Evolutionary conservation across 2,329 filamentous ascomycete species (phyloP).

Genomic region (Aciculosporium take): DNA sequence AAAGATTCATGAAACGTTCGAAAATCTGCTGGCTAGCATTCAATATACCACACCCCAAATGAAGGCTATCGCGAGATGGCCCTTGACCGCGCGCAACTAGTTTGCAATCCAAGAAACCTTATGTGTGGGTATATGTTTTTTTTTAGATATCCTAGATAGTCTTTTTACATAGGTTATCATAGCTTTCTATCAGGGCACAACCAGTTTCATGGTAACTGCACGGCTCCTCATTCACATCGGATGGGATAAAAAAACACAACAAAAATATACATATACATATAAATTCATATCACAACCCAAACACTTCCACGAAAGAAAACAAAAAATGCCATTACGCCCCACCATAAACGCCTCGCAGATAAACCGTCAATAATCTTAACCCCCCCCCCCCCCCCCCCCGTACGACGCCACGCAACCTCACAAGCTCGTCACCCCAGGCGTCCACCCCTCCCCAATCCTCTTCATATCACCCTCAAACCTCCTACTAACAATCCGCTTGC

Average conservation of each 20-base stretch:
- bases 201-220: no score
- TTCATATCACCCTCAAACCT: conserved; percentile 72
- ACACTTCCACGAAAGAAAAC: no score
- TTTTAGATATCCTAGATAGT: no score
- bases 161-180: no score
- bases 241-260: background rate
- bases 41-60: background rate
- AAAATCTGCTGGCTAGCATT: background rate
- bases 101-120: no score
- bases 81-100: no score
- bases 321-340: background rate
- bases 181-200: no score
- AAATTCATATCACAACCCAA: no score
- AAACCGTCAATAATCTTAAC: conserved; percentile 13
- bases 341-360: conserved; percentile 1
- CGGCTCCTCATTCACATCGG: no score
- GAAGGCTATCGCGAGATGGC: no score
- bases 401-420: conserved; percentile 20
- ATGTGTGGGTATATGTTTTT: no score
- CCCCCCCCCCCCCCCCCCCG: conserved; percentile 4
- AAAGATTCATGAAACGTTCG: background rate
- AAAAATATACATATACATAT: no score
- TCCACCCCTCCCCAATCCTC: conserved; percentile 74
- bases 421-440: conserved; percentile 51
- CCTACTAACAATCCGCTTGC: conserved; percentile 64